Evolutionary conservation across 805 yeast genomes (phyloP).

Genomic region (Komagataella pastoris): DNA sequence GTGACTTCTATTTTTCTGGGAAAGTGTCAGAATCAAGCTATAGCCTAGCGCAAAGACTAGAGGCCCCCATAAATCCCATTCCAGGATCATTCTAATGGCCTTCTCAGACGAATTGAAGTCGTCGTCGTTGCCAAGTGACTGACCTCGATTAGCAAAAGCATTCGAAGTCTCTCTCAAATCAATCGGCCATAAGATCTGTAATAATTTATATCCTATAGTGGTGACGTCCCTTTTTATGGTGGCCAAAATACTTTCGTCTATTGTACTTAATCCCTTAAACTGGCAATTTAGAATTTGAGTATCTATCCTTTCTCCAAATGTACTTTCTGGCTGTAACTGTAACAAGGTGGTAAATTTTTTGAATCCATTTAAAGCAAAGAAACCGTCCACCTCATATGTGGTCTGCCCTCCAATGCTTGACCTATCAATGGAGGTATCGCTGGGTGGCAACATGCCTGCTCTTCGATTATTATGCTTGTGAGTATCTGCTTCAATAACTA

Average conservation of each 20-base stretch:
- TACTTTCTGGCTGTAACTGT: conserved; percentile 20
- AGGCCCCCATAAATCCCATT: conserved; percentile 59
- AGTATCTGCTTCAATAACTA: conserved; percentile 3
- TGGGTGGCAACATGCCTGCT: conserved; percentile 19
- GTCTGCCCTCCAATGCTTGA: not conserved
- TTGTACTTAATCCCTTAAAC: conserved; percentile 42
- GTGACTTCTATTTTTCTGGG: conserved; percentile 17
- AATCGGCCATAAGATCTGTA: conserved; percentile 23
- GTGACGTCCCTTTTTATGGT: conserved; percentile 26
- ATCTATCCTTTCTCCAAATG: conserved; percentile 13
- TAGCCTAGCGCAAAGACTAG: conserved; percentile 34
- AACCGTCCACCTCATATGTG: not conserved
- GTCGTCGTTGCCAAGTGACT: conserved; percentile 12
- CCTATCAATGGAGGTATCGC: conserved; percentile 10
- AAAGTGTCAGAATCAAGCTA: conserved; percentile 32
- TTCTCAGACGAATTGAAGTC: conserved; percentile 19
- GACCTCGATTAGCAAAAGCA: conserved; percentile 11
- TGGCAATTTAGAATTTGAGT: conserved; percentile 30
- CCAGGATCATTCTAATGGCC: conserved; percentile 23
- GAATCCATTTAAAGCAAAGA: not conserved
- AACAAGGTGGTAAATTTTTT: conserved; percentile 5
- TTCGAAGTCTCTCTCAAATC: conserved; percentile 16
- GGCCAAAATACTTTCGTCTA: conserved; percentile 39
- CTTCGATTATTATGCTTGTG: conserved; percentile 10
- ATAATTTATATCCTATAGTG: conserved; percentile 18